These are phyloP conservation scores for Cryptosporidium sp. DNA, from an alignment of 169 alveolate genomes.

Conservation along the genomic window DNA sequence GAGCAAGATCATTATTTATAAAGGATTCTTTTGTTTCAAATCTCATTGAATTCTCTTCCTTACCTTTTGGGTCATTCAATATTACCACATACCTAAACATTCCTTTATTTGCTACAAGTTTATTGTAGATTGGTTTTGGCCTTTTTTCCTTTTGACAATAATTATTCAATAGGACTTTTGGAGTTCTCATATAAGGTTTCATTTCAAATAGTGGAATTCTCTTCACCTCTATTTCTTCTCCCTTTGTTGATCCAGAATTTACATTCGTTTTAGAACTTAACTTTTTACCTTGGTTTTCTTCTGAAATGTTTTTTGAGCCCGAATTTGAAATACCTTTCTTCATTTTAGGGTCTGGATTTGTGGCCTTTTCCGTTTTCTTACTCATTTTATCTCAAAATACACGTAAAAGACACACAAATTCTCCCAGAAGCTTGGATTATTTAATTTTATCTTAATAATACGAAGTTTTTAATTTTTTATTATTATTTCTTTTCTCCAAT, in stretches of 20 bases:
- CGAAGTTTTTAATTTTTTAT: not conserved
- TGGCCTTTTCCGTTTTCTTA: not conserved
- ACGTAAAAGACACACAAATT: not conserved
- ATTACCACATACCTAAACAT: conserved; percentile 42
- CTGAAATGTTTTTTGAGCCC: not conserved
- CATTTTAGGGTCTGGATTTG: conserved; percentile 1
- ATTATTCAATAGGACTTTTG: conserved; percentile 33
- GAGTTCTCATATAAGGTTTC: conserved; percentile 76
- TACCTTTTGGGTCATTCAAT: conserved; percentile 60
- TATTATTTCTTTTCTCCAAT: not conserved
- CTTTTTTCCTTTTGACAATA: conserved; percentile 59
- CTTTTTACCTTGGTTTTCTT: not conserved
- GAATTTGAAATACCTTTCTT: not conserved
- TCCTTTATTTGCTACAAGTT: not conserved
- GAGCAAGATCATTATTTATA: conserved; percentile 49
- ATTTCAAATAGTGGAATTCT: conserved; percentile 38
- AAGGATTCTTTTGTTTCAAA: conserved; percentile 65
- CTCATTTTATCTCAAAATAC: not conserved
- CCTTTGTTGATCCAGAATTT: not conserved
- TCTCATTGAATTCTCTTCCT: conserved; percentile 24
- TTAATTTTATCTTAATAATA: not conserved
- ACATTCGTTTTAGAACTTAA: not conserved
- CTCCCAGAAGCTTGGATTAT: not conserved
- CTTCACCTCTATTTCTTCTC: not conserved
- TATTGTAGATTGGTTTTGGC: conserved; percentile 56